phyloP scores from a whole-genome alignment of 1,284 basidiomycete genomes.

The Baeospora myosura region DNA sequence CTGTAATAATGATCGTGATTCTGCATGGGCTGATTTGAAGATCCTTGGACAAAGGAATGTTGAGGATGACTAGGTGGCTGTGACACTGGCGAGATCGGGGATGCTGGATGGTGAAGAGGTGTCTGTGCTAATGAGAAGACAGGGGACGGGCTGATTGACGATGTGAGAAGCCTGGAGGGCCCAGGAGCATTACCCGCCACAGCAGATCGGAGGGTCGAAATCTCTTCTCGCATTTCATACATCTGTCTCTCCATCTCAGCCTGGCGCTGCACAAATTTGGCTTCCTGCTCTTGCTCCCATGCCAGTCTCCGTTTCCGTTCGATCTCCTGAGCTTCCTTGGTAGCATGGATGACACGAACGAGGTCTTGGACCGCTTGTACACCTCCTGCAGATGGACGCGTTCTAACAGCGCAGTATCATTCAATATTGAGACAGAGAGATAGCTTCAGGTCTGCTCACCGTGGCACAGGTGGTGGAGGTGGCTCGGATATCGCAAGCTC shows the following conservation, averaged over 20 bases:
- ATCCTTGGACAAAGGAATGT: constrained; percentile 34
- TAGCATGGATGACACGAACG: constrained; percentile 42
- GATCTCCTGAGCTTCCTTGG: constrained; percentile 48
- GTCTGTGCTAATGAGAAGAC: not conserved
- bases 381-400: constrained; percentile 24
- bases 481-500: constrained; percentile 51
- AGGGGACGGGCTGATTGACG: not conserved
- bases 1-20: not conserved
- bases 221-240: constrained; percentile 50
- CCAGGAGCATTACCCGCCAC: constrained; percentile 18
- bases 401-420: not conserved
- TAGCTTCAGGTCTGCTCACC: constrained; percentile 17
- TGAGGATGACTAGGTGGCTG: constrained; percentile 21
- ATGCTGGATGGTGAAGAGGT: constrained; percentile 18
- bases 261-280: constrained; percentile 43
- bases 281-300: constrained; percentile 68
- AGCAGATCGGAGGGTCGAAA: constrained; percentile 41
- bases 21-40: constrained; percentile 25
- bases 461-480: constrained; percentile 24
- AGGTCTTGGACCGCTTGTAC: constrained; percentile 50
- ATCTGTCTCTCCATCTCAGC: constrained; percentile 54
- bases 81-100: constrained; percentile 30
- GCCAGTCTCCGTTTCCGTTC: constrained; percentile 49
- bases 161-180: not conserved
- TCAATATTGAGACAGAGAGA: not conserved